Percentiles rank a stretch among this genome's conserved stretches.
phyloP scores from a whole-genome alignment of 2,329 filamentous ascomycete genomes.

The Teratosphaeria destructans region DNA sequence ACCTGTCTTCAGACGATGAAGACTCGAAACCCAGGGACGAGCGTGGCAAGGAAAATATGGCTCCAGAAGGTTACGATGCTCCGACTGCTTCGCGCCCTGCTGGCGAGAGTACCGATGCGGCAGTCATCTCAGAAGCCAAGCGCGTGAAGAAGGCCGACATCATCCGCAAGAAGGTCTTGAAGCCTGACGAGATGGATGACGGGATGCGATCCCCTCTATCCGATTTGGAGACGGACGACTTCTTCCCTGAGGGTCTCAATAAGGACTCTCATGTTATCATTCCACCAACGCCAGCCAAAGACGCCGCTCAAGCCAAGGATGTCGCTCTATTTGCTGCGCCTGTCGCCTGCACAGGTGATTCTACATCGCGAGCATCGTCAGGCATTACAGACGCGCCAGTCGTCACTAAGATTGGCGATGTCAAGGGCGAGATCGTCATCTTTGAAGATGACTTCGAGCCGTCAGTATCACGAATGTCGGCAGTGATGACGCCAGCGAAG shows the following conservation, averaged over 20 bases:
- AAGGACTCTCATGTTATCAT: slow-evolving; percentile 23
- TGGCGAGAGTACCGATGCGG: not conserved
- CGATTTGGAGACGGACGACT: slow-evolving; percentile 26
- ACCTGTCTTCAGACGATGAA: slow-evolving; percentile 85
- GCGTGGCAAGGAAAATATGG: slow-evolving; percentile 86
- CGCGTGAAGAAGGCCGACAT: slow-evolving; percentile 17
- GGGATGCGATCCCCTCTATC: slow-evolving; percentile 24
- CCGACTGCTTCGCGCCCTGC: slow-evolving; percentile 14
- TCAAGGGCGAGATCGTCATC: not conserved
- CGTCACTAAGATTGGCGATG: not conserved
- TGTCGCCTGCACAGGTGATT: not conserved
- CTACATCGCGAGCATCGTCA: not conserved
- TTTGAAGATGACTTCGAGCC: not conserved
- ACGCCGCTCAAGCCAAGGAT: not conserved
- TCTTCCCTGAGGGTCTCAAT: slow-evolving; percentile 24
- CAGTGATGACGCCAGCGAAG: too few species aligned
- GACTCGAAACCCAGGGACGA: slow-evolving; percentile 46
- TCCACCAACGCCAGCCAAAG: slow-evolving; percentile 8
- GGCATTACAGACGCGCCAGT: not conserved
- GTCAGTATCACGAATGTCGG: too few species aligned
- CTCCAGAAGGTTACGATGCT: slow-evolving; percentile 46
- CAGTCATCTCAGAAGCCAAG: not conserved
- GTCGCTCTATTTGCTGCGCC: not conserved
- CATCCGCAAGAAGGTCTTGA: slow-evolving; percentile 18
- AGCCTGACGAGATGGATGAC: slow-evolving; percentile 25